Evolutionary conservation across 345 rosid species (phyloP), one percentile per base, ranked within the genome.

Genomic region (Clarkia xantiana): DNA sequence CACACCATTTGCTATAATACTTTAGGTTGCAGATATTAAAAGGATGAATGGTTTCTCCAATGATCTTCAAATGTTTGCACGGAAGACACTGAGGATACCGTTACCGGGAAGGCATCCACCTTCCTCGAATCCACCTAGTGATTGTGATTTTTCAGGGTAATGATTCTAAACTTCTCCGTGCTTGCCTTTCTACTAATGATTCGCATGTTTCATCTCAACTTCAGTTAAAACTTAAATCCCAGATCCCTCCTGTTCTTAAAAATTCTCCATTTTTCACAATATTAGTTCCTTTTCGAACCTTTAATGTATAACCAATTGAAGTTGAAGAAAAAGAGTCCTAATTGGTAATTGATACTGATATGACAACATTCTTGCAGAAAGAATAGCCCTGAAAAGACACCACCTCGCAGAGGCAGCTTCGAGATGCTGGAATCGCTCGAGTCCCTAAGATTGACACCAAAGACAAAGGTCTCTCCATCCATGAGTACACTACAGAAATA

Each of bases 21-120:
- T 12, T 55, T 67, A 79, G 86, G 86, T 73, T 45, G 62, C 78
- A 6, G 87, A 80, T 55, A 63, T 80, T 45, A 80, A 72, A 62
- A 67, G 71, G 61, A 40, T 74, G 60, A 80, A 80, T 64, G 76
- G 87, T 10, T 64, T 80, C 62, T 68, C 71, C n/a, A 74, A 80
- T n/a, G 87, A 80, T 70, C 82, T 76, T 66, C 87, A 80, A 52
- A 80, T 80, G 87, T 80, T 74, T 67, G 87, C 78, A 55, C 53
- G 71, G 63, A 74, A 76, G 66, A 65, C 64, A 9, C 50, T 80
- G 57, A 68, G 57, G 29, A 76, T 80, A 47, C 87, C 87, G 11
- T 61, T 74, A 14, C 87, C 87, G 1, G 87, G 83, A 51, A 67
- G 78, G 53, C 80, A 76, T 53, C 78, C 81, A 9, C 87, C 83